These are phyloP conservation scores for Striga asiatica DNA, from an alignment of 257 asterid genomes.

Conservation along the genomic window DNA sequence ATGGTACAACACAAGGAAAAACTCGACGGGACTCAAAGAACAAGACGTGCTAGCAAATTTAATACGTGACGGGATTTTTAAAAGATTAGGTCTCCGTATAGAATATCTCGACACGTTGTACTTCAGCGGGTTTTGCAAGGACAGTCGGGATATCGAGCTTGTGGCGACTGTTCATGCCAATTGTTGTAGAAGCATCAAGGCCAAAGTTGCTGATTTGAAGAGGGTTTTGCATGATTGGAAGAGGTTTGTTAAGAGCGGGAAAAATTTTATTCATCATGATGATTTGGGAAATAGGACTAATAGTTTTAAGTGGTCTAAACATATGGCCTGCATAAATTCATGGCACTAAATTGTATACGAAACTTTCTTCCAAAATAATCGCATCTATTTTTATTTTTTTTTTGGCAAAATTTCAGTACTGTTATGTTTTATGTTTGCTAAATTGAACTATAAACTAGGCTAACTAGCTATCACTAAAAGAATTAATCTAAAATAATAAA, in stretches of 20 bases:
- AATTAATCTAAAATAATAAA: no score
- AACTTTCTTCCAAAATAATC: no score
- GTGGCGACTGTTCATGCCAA: slow-evolving; percentile 63
- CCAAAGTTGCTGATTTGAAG: slow-evolving; percentile 50
- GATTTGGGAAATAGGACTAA: neutral
- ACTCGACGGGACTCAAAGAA: slow-evolving; percentile 39
- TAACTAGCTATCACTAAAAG: no score
- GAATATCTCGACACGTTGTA: slow-evolving; percentile 33
- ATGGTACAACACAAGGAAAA: slow-evolving; percentile 39
- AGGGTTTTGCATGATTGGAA: slow-evolving; percentile 48
- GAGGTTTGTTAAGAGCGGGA: slow-evolving; percentile 17
- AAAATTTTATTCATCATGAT: no score
- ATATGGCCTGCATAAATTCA: slow-evolving; percentile 20
- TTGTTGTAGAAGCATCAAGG: slow-evolving; percentile 48
- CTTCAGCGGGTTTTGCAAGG: slow-evolving; percentile 52
- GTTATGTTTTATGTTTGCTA: no score
- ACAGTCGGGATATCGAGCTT: slow-evolving; percentile 18
- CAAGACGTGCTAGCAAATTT: slow-evolving; percentile 48
- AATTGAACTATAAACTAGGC: no score
- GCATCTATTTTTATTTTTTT: no score
- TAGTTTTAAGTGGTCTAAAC: slow-evolving; percentile 20
- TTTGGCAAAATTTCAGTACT: no score
- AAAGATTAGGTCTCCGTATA: slow-evolving; percentile 14
- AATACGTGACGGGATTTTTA: slow-evolving; percentile 6
- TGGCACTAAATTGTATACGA: slow-evolving; percentile 9